A percentile compares a stretch with the other conserved stretches of the same genome.
phyloP scores from a whole-genome alignment of 352 stramenopile genomes.

The Stramenopiles sp. region DNA sequence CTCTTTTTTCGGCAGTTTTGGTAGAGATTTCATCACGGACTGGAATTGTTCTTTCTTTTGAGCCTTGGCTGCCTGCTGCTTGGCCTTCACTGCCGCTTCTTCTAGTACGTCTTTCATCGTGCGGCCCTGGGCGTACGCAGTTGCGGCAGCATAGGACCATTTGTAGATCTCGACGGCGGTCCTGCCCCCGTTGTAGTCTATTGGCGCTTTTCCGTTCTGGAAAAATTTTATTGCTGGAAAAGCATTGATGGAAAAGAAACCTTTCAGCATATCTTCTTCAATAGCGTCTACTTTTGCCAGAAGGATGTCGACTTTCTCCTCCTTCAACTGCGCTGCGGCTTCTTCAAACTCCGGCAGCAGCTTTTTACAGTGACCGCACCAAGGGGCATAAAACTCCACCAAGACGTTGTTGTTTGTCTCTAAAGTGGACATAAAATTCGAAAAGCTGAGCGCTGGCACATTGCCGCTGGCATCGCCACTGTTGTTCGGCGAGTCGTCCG shows the following conservation, averaged over 20 bases:
- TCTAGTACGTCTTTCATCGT: not conserved
- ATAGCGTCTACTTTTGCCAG: not conserved
- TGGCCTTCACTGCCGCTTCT: not conserved
- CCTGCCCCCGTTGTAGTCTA: not conserved
- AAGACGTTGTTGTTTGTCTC: not conserved
- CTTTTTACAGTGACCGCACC: conserved; percentile 37
- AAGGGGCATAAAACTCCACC: conserved; percentile 33
- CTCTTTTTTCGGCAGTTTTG: conserved; percentile 1
- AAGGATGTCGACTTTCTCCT: not conserved
- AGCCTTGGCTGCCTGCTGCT: not conserved
- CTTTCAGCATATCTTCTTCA: not conserved
- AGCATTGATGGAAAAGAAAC: not conserved
- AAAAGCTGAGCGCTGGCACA: not conserved
- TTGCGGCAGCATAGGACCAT: not conserved
- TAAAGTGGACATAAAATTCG: not conserved
- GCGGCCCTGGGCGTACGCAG: not conserved
- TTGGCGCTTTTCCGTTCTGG: not conserved
- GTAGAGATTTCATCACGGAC: not conserved
- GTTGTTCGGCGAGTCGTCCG: too few species aligned
- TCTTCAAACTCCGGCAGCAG: conserved; percentile 36
- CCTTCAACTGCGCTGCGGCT: not conserved
- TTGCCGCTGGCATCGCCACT: not conserved
- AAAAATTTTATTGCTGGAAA: conserved; percentile 9
- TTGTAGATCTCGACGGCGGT: not conserved
- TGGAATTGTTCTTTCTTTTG: not conserved